Evolutionary conservation across 805 yeast species (phyloP).

Genomic region (Komagataella phaffii): DNA sequence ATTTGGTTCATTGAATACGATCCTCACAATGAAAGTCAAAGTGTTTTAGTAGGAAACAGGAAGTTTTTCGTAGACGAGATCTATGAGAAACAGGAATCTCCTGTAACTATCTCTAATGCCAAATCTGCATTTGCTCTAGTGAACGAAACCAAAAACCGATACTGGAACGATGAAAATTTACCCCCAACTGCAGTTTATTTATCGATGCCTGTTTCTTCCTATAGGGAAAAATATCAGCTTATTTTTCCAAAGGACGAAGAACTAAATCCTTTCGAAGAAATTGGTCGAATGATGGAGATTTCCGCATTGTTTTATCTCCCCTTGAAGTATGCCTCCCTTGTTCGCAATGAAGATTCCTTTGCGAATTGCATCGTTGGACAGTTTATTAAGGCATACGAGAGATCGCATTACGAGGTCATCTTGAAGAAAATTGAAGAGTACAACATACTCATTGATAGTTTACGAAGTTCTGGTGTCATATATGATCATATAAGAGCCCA

Average conservation of each 20-base stretch:
- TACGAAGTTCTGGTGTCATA: slow-evolving; percentile 10
- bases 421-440: slow-evolving; percentile 24
- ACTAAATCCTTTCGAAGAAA: slow-evolving; percentile 50
- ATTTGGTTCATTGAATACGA: background rate
- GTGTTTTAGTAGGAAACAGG: background rate
- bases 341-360: slow-evolving; percentile 21
- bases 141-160: background rate
- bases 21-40: background rate
- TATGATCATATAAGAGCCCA: background rate
- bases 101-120: background rate
- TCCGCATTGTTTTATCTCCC: slow-evolving; percentile 19
- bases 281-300: slow-evolving; percentile 36
- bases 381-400: slow-evolving; percentile 19
- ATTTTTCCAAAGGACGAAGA: slow-evolving; percentile 40
- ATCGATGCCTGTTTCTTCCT: slow-evolving; percentile 27
- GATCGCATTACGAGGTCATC: slow-evolving; percentile 16
- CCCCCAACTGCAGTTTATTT: slow-evolving; percentile 13
- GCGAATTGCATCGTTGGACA: slow-evolving; percentile 23
- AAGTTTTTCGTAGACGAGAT: background rate
- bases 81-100: background rate
- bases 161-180: slow-evolving; percentile 11
- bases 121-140: background rate
- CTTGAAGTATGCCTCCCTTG: slow-evolving; percentile 15
- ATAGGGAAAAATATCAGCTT: slow-evolving; percentile 34
- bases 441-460: slow-evolving; percentile 23